Evolutionary conservation across 2,329 filamentous ascomycete species (phyloP).

Genomic region (Fusarium redolens): DNA sequence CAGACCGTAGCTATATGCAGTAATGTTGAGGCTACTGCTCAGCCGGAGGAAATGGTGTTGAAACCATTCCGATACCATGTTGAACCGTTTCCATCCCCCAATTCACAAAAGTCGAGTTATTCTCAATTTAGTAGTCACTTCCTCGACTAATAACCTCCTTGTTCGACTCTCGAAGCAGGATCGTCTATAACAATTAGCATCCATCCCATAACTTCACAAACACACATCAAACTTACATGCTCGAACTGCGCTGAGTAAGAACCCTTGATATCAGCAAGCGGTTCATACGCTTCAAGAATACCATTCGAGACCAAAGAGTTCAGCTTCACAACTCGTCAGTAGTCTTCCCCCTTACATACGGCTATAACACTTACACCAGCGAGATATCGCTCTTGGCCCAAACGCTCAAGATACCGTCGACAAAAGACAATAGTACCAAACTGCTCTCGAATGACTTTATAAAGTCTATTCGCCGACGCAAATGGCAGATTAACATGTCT

Average conservation of each 20-base stretch:
- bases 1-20: neutral
- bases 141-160: constrained; percentile 67
- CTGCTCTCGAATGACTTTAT: constrained; percentile 69
- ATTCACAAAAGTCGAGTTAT: neutral
- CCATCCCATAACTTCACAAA: too few species aligned
- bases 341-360: fast-evolving
- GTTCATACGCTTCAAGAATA: constrained; percentile 67
- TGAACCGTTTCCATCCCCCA: constrained; percentile 4
- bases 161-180: constrained; percentile 55
- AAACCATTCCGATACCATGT: constrained; percentile 10
- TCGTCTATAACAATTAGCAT: constrained; percentile 52
- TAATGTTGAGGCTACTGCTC: constrained; percentile 20
- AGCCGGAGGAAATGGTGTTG: neutral
- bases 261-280: constrained; percentile 67
- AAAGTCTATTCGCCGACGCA: constrained; percentile 65
- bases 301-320: constrained; percentile 67
- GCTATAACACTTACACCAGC: constrained; percentile 58
- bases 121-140: constrained; percentile 58
- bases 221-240: constrained; percentile 52
- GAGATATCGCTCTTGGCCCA: constrained; percentile 69
- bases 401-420: constrained; percentile 70
- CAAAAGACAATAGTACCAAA: constrained; percentile 72
- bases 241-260: constrained; percentile 75
- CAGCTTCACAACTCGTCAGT: constrained; percentile 55
- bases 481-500: constrained; percentile 54